Conservation (phyloP, 768 basidiomycete species). For the Pisolithus marmoratus region DNA sequence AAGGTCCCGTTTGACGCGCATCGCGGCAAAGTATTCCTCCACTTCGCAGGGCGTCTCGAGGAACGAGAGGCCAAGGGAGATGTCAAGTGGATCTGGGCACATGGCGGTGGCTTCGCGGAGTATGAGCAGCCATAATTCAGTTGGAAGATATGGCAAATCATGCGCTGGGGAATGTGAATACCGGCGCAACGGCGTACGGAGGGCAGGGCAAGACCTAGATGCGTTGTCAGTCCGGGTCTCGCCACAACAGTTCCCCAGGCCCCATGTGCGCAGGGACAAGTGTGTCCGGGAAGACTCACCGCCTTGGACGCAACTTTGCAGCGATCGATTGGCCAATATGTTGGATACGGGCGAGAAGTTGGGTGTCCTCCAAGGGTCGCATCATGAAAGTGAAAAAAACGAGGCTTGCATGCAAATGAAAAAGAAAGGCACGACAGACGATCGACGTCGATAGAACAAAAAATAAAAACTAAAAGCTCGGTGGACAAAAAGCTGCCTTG, state of each 20-base stretch:
- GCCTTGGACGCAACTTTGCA: conserved; percentile 11
- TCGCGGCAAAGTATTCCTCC: conserved; percentile 39
- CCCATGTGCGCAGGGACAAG: background rate
- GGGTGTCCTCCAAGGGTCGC: background rate
- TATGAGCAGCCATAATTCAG: conserved; percentile 64
- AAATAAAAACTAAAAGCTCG: background rate
- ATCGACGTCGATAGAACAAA: background rate
- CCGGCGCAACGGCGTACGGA: conserved; percentile 8
- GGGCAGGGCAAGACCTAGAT: conserved; percentile 6
- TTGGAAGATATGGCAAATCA: conserved; percentile 43
- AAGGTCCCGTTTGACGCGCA: conserved; percentile 46
- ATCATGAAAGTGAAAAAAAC: background rate
- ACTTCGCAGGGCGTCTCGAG: conserved; percentile 41
- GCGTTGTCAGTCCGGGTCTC: conserved; percentile 7
- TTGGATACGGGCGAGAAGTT: conserved; percentile 14
- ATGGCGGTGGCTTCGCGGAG: conserved; percentile 50
- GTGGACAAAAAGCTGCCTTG: no score
- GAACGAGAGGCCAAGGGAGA: conserved; percentile 52
- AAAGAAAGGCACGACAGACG: background rate
- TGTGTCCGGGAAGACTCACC: conserved; percentile 8
- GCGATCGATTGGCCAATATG: conserved; percentile 14
- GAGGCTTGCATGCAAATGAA: background rate
- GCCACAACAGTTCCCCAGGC: background rate
- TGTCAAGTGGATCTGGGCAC: conserved; percentile 41
- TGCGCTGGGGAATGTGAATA: conserved; percentile 25